phyloP scores from a whole-genome alignment of 148 eudicot genomes.

The Chenopodium quinoa region DNA sequence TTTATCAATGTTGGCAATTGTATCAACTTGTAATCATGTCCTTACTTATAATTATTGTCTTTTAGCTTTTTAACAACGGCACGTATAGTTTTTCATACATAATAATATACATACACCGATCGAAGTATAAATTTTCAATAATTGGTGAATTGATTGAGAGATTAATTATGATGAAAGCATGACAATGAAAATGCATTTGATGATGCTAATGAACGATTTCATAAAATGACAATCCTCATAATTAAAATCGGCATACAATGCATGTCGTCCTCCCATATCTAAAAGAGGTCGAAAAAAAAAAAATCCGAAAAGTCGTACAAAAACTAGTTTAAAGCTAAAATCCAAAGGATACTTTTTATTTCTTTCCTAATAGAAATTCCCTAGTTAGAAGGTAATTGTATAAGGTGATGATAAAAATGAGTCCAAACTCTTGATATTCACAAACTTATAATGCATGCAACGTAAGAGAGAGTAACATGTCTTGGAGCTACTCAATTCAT shows the following conservation, averaged over 20 bases:
- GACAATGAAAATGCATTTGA: not conserved
- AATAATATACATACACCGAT: no score
- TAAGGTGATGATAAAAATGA: not conserved
- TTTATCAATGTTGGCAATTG: no score
- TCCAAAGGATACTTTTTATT: constrained; percentile 14
- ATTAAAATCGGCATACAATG: constrained; percentile 13
- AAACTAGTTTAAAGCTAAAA: constrained; percentile 5
- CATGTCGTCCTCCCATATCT: not conserved
- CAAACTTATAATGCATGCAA: not conserved
- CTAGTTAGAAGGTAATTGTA: constrained; percentile 19
- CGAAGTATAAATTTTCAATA: no score
- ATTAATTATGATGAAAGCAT: constrained; percentile 3
- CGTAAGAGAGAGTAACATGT: constrained; percentile 14
- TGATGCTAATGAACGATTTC: constrained; percentile 17
- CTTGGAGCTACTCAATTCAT: not conserved
- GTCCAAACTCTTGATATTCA: not conserved
- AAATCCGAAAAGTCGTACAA: not conserved
- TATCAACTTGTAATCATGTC: no score
- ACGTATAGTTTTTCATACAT: no score
- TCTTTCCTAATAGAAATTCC: constrained; percentile 12
- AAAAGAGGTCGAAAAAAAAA: not conserved
- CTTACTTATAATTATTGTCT: no score
- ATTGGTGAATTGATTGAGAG: no score
- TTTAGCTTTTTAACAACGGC: no score
- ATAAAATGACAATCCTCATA: constrained; percentile 21